These are phyloP conservation scores for Closterium sp. DNA, from an alignment of 139 green algal genomes.

Conservation along the genomic window DNA sequence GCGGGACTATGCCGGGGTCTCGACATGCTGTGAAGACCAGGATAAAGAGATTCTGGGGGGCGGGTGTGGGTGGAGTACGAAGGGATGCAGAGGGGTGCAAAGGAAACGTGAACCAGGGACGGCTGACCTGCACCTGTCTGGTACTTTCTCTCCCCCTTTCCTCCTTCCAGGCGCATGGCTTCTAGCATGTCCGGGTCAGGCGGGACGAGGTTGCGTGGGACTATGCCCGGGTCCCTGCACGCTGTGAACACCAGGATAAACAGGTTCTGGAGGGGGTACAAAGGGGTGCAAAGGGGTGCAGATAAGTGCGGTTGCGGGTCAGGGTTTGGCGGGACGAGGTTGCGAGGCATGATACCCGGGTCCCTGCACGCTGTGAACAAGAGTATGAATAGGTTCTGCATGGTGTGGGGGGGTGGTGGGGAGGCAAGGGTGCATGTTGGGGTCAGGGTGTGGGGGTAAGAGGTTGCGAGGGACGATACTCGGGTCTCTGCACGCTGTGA, in stretches of 20 bases:
- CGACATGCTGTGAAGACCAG: slow-evolving; percentile 70
- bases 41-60: neutral
- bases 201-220: neutral
- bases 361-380: slow-evolving; percentile 77
- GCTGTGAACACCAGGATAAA: neutral
- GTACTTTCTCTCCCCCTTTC: too few relatives aligned
- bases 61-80: too few relatives aligned
- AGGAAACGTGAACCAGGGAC: too few relatives aligned
- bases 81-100: too few relatives aligned
- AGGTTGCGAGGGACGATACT: too few relatives aligned
- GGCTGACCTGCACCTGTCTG: too few relatives aligned
- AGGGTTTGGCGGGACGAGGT: slow-evolving; percentile 40
- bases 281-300: too few relatives aligned
- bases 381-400: slow-evolving; percentile 24
- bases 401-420: too few relatives aligned
- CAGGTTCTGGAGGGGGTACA: neutral
- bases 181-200: neutral
- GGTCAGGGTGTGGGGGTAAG: too few relatives aligned
- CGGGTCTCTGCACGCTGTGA: too few relatives aligned
- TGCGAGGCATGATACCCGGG: slow-evolving; percentile 84
- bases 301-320: too few relatives aligned
- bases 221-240: neutral
- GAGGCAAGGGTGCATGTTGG: too few relatives aligned
- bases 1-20: slow-evolving; percentile 91
- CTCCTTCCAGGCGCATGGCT: neutral